Base-by-base conservation (phyloP, 2,329 filamentous ascomycete genomes). In the Verticillium tricorpus region DNA sequence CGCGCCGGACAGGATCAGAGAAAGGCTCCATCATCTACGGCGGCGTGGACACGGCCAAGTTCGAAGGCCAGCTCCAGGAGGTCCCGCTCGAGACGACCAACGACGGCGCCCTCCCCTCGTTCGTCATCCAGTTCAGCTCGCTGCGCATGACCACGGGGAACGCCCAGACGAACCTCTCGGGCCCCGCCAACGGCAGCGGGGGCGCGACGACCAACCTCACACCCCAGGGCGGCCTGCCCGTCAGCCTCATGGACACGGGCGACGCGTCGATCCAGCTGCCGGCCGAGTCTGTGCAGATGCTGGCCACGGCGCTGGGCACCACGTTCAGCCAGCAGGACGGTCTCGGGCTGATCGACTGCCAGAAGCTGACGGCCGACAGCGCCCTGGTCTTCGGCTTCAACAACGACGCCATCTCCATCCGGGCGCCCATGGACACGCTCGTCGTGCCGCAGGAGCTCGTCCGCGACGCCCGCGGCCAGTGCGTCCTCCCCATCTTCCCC, bases 1-100 rank as follows among this genome's bases (percentile, higher is more conserved):
- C n/a, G 22, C 40, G n/a, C 3, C 12, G 19, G 2, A 28, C 22
- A 61, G 54, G 34, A 28, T 50, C 56, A 5, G 39, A 57, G n/a
- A 58, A 60, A 19, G 62, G 60, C 19, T 58, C 56, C 1, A 34
- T 63, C 57, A 40, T 59, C 17, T 63, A 62, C 22, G 62, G 62
- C 5, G 62, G 60, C 22, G 56, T 63, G 15, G 62, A 63, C 28
- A 61, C 62, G 2, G 62, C 60, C 34, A 58, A 61, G 35, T 61
- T 62, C 55, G 60, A 61, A 2, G 62, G 60, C 37, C 35, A 58
- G 14, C 52, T 63, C n/a, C 60, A 59, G 7, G 45, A 56, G 8
- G 17, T 63, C 2, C 60, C 54, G 7, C 8, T 52, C 9, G 45
- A 52, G 19, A 9, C 22, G n/a, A 45, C 19, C 4, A 12, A 22